A percentile compares a stretch with the other conserved stretches of the same genome.
Conservation (phyloP, 2,329 filamentous ascomycete genomes). For the Verticillium isaacii region DNA sequence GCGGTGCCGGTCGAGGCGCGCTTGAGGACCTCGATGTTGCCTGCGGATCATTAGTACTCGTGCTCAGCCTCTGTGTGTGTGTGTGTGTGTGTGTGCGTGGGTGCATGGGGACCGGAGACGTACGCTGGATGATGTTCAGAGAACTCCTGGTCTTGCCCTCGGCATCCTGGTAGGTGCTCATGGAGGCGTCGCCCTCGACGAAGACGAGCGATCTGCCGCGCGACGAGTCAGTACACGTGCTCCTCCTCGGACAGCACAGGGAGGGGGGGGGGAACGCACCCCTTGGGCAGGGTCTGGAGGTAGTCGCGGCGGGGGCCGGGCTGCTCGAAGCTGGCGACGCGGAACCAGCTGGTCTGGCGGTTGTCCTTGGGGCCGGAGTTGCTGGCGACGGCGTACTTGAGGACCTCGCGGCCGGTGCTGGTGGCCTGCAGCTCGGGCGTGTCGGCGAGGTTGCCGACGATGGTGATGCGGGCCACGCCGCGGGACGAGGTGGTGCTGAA, state of each 20-base stretch:
- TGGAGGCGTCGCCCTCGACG: constrained; percentile 75
- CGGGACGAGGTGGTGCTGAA: constrained; percentile 70
- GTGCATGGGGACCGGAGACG: constrained; percentile 26
- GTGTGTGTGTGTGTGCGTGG: too few relatives aligned
- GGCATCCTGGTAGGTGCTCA: constrained; percentile 61
- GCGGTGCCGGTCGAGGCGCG: constrained; percentile 26
- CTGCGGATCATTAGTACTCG: constrained; percentile 17
- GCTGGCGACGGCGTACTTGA: constrained; percentile 74
- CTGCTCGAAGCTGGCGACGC: constrained; percentile 64
- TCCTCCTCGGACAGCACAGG: not conserved
- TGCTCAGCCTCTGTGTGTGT: not conserved
- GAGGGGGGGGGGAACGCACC: constrained; percentile 54
- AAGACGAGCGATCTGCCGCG: constrained; percentile 65
- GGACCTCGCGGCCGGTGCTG: constrained; percentile 64
- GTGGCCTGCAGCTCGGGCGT: constrained; percentile 72
- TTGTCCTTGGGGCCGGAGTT: constrained; percentile 63
- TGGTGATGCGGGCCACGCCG: constrained; percentile 71
- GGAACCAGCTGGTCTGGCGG: constrained; percentile 80
- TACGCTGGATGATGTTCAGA: constrained; percentile 78
- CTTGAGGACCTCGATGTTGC: constrained; percentile 40
- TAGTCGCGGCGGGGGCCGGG: constrained; percentile 68
- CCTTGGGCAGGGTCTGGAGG: constrained; percentile 72
- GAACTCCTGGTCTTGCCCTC: constrained; percentile 63
- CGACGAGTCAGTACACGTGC: not conserved
- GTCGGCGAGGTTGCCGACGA: constrained; percentile 80